Evolutionary conservation across 2,329 filamentous ascomycete species (phyloP).

Genomic region (Diaporthe eres): DNA sequence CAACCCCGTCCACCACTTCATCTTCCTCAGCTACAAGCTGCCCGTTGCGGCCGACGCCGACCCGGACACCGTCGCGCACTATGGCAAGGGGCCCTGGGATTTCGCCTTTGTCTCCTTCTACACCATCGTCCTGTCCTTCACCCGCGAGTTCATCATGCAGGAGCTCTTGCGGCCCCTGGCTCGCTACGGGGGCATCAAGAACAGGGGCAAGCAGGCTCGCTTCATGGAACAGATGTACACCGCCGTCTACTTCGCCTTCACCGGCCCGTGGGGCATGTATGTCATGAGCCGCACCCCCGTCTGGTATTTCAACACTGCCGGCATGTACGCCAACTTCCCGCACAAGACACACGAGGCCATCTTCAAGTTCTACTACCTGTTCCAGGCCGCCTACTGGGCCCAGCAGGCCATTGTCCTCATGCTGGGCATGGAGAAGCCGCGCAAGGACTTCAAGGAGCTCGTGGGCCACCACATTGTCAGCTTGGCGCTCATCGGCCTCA

Average conservation of each 20-base stretch:
- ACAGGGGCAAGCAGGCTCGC: conserved; percentile 83
- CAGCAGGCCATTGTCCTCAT: conserved; percentile 93
- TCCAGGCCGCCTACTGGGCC: conserved; percentile 95
- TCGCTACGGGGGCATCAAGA: conserved; percentile 76
- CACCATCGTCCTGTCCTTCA: conserved; percentile 90
- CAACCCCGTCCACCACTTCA: conserved; percentile 84
- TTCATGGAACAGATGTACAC: conserved; percentile 99
- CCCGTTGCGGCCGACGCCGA: conserved; percentile 61
- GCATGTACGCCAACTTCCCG: conserved; percentile 92
- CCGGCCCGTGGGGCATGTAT: conserved; percentile 87
- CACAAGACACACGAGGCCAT: conserved; percentile 83
- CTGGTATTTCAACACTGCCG: conserved; percentile 94
- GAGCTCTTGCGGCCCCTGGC: conserved; percentile 85
- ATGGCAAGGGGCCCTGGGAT: conserved; percentile 91
- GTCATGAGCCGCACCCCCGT: conserved; percentile 93
- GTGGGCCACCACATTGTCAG: conserved; percentile 94
- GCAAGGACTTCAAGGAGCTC: conserved; percentile 96
- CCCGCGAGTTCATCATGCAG: conserved; percentile 96
- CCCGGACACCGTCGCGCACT: conserved; percentile 71
- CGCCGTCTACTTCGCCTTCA: conserved; percentile 87
- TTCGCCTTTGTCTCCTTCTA: conserved; percentile 92
- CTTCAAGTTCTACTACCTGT: conserved; percentile 97
- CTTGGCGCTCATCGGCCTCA: conserved; percentile 84
- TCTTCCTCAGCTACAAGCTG: conserved; percentile 91
- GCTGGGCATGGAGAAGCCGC: conserved; percentile 89